Evolutionary conservation across 805 yeast genomes (phyloP).

Genomic region (Phaffomyces thermotolerans): DNA sequence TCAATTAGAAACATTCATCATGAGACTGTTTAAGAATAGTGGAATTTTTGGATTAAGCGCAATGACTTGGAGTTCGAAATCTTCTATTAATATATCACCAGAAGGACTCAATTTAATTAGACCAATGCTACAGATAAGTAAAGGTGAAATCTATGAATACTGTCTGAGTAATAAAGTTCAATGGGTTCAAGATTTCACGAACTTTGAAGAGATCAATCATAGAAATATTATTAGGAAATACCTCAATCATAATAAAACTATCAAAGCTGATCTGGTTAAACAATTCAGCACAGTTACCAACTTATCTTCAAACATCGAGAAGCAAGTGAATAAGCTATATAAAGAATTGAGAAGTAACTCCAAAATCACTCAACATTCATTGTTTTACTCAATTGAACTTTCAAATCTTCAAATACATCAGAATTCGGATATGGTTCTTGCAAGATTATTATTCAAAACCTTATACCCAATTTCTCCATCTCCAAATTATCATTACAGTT

Average conservation of each 20-base stretch:
- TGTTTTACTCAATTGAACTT: conserved; percentile 13
- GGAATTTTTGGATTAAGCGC: conserved; percentile 55
- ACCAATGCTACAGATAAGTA: conserved; percentile 45
- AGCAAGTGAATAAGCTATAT: conserved; percentile 7
- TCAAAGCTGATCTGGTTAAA: conserved; percentile 7
- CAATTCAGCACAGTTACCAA: conserved; percentile 16
- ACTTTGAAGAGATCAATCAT: conserved; percentile 41
- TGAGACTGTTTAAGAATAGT: conserved; percentile 42
- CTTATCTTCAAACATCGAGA: conserved; percentile 16
- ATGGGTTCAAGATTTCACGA: conserved; percentile 73
- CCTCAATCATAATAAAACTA: conserved; percentile 13
- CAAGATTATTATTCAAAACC: conserved; percentile 22
- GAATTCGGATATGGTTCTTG: conserved; percentile 15
- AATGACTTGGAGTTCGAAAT: conserved; percentile 28
- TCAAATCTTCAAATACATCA: conserved; percentile 12
- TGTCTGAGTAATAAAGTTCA: conserved; percentile 33
- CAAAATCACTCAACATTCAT: not conserved
- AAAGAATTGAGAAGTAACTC: not conserved
- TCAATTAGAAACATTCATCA: conserved; percentile 61
- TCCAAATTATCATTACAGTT: conserved; percentile 18
- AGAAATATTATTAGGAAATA: conserved; percentile 48
- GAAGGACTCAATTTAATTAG: conserved; percentile 29
- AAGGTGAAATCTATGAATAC: conserved; percentile 37
- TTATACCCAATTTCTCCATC: conserved; percentile 25
- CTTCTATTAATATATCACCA: conserved; percentile 11